Percentiles rank a stretch among this genome's conserved stretches.
These are phyloP conservation scores for Helicocarpus griseus DNA, from an alignment of 2,329 filamentous ascomycete species.

Conservation along the genomic window DNA sequence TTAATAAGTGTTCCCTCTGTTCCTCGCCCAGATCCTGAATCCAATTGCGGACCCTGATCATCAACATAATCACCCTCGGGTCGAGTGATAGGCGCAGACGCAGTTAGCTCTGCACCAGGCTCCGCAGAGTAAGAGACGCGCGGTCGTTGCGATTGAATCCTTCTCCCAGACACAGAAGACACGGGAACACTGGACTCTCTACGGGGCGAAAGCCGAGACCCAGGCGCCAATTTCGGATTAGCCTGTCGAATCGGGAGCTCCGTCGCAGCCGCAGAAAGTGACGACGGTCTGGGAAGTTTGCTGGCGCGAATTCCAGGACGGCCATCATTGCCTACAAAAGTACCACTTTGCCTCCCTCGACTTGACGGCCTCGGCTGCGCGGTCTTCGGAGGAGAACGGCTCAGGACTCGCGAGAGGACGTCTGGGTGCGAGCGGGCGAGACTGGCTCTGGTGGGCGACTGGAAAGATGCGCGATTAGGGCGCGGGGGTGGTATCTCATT, in stretches of 20 bases:
- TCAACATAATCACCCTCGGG: not conserved
- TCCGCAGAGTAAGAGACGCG: not conserved
- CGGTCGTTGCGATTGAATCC: not conserved
- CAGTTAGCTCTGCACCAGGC: not conserved
- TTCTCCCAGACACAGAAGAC: not conserved
- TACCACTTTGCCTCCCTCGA: conserved; percentile 11
- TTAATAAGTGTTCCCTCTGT: conserved; percentile 6
- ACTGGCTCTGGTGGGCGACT: conserved; percentile 58
- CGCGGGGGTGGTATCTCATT: conserved; percentile 1
- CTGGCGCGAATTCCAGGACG: conserved; percentile 25
- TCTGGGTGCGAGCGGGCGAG: conserved; percentile 53
- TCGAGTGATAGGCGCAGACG: not conserved
- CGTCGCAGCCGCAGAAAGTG: conserved; percentile 11
- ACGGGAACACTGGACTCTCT: conserved; percentile 18
- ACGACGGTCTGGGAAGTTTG: conserved; percentile 28
- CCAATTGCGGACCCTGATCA: not conserved
- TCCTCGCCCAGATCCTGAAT: not conserved
- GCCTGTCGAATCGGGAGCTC: not conserved
- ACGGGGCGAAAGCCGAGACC: conserved; percentile 18
- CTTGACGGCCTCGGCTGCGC: conserved; percentile 16
- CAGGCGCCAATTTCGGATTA: not conserved
- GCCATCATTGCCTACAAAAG: conserved; percentile 10
- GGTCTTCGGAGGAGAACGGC: conserved; percentile 29
- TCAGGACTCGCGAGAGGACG: conserved; percentile 40
- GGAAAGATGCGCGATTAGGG: conserved; percentile 46